A percentile compares a stretch with the other conserved stretches of the same genome.
These are phyloP conservation scores for Trypanosoma caninum DNA, from an alignment of 208 protist genomes.

Conservation along the genomic window DNA sequence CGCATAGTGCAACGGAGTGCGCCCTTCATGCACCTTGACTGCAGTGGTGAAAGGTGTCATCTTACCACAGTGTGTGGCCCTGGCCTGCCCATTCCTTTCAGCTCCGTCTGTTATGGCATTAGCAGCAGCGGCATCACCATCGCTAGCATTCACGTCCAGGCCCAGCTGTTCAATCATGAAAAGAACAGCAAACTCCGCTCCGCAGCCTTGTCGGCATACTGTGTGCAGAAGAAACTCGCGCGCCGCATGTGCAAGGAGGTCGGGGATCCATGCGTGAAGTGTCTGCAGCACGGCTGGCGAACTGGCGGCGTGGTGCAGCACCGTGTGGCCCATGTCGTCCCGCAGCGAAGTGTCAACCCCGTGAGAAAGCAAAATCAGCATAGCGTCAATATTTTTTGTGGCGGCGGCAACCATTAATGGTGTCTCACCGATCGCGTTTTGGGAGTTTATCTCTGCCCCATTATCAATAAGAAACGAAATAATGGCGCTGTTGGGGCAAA, in stretches of 20 bases:
- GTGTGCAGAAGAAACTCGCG: conserved; percentile 50
- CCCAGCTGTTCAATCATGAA: conserved; percentile 69
- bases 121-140: conserved; percentile 2
- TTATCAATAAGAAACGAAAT: conserved; percentile 74
- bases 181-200: conserved; percentile 36
- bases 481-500: conserved; percentile 49
- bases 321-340: conserved; percentile 38
- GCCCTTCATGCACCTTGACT: conserved; percentile 10
- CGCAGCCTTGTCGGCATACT: conserved; percentile 36
- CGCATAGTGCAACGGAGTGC: conserved; percentile 63
- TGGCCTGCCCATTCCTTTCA: not conserved
- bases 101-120: not conserved
- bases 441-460: conserved; percentile 59
- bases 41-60: conserved; percentile 13
- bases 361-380: conserved; percentile 49
- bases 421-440: conserved; percentile 44
- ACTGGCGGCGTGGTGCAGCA: conserved; percentile 52
- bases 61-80: not conserved
- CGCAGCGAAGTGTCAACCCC: conserved; percentile 41
- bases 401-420: conserved; percentile 74
- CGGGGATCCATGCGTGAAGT: conserved; percentile 42
- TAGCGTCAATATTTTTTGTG: conserved; percentile 34
- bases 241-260: conserved; percentile 20
- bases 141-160: conserved; percentile 56
- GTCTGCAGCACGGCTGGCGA: conserved; percentile 52